Evolutionary conservation across 140 eudicot genomes (phyloP), one percentile per base, ranked within the genome.

Genomic region (Stevia rebaudiana): DNA sequence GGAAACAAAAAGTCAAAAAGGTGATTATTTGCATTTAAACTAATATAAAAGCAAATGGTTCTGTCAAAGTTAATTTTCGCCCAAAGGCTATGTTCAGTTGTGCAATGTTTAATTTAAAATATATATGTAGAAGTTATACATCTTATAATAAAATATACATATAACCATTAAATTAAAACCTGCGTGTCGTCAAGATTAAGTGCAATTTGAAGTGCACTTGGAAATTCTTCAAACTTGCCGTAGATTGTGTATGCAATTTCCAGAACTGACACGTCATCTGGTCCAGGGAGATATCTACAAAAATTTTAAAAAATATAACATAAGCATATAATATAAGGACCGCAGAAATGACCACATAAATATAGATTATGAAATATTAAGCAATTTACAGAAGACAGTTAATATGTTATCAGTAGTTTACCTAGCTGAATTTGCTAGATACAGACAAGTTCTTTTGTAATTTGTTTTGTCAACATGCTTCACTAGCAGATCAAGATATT

Each of bases 231-330:
- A 66, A 75, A 85, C 60, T 83, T 84, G 71, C 81, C 68, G 79
- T 85, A 92, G 1, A 92, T 81, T 44, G 81, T 70, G 73, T 85
- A 84, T 11, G 90, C 98, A 53, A 84, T 87, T 65, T 91, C 98
- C 74, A 91, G 70, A 73, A 87, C 98, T 21, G 87, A 68, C 68
- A 80, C 67, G 69, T 92, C 99, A 78, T 92, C 99, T 10, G 99
- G 99, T 61, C 97, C 91, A 47, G 95, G 86, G 52, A 92, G 97
- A 70, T 88, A 92, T 77, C 99, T 92, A 84, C 68, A 79, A 56
- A 53, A 39, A 18, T 48, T 65, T 42, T 16, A 23, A 54, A n/a
- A 25, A 16, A 0, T 18, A 51, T 8, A 30, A 28, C 36, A 33
- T 31, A n/a, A 35, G 6, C 22, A 9, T 28, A 28, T 63, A 46